Percentiles rank a stretch among this genome's conserved stretches.
phyloP scores from a whole-genome alignment of 805 yeast genomes.

The Priceomyces castillae region DNA sequence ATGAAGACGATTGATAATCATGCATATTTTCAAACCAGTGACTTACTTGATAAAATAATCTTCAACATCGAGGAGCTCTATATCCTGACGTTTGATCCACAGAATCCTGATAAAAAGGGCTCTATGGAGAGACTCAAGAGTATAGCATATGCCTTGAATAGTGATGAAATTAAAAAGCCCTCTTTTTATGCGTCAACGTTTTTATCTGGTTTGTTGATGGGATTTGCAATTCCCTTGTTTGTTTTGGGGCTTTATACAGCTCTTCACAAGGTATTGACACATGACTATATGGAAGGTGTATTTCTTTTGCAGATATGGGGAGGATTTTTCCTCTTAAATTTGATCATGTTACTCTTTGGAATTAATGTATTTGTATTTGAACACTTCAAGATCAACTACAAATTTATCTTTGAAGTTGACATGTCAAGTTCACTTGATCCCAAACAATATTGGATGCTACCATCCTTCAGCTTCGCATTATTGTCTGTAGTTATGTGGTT shows the following conservation, averaged over 20 bases:
- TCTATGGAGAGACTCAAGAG: conserved; percentile 65
- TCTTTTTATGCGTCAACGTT: conserved; percentile 49
- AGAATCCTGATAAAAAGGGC: conserved; percentile 51
- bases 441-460: conserved; percentile 63
- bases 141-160: conserved; percentile 39
- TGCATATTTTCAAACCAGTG: conserved; percentile 61
- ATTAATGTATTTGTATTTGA: conserved; percentile 74
- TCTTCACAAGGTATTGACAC: conserved; percentile 35
- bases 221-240: conserved; percentile 69
- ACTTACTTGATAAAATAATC: conserved; percentile 61
- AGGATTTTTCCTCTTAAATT: conserved; percentile 68
- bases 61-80: conserved; percentile 65
- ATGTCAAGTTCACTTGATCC: conserved; percentile 62
- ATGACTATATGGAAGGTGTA: conserved; percentile 51
- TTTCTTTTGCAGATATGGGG: conserved; percentile 86
- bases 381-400: conserved; percentile 75
- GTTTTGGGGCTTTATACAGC: conserved; percentile 56
- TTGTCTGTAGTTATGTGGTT: conserved; percentile 69
- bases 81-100: conserved; percentile 61
- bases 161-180: conserved; percentile 23
- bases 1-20: conserved; percentile 53
- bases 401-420: conserved; percentile 87
- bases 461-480: conserved; percentile 55
- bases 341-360: conserved; percentile 64
- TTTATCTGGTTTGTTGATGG: conserved; percentile 64